Conservation (phyloP, 257 asterid genomes). For the Jasminum sambac region DNA sequence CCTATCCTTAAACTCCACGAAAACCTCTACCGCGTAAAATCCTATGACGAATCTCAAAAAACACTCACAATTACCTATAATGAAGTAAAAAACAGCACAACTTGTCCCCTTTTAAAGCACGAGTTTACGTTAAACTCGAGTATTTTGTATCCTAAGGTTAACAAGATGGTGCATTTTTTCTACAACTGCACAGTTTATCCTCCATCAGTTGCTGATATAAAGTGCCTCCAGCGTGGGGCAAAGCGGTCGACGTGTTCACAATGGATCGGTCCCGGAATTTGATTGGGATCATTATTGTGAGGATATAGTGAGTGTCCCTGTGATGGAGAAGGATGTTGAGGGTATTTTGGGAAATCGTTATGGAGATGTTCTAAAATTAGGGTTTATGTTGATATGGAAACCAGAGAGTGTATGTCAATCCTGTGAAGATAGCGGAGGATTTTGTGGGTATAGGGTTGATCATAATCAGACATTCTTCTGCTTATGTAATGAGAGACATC, state of each 20-base stretch:
- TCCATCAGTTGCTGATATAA: constrained; percentile 13
- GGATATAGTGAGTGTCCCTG: constrained; percentile 9
- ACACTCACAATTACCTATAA: constrained; percentile 6
- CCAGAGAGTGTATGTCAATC: constrained; percentile 11
- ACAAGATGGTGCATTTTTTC: constrained; percentile 12
- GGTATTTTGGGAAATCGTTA: not conserved
- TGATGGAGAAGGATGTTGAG: not conserved
- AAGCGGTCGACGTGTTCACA: constrained; percentile 13
- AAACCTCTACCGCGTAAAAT: constrained; percentile 12
- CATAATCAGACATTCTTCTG: constrained; percentile 12
- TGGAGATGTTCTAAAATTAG: constrained; percentile 7
- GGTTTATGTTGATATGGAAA: constrained; percentile 21
- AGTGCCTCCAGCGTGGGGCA: constrained; percentile 1
- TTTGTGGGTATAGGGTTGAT: constrained; percentile 12
- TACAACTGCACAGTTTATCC: constrained; percentile 20
- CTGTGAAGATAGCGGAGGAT: constrained; percentile 22
- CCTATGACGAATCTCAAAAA: constrained; percentile 5
- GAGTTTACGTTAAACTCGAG: constrained; percentile 6
- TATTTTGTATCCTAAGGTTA: not conserved
- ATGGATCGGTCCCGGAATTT: constrained; percentile 14
- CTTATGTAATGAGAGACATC: constrained; percentile 8
- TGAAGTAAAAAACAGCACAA: not conserved
- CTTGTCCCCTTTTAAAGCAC: constrained; percentile 5
- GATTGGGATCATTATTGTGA: constrained; percentile 17
- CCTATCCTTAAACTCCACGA: constrained; percentile 9